Conservation (phyloP, 495 filamentous ascomycete species). For the Aspergillus carlsbadensis region DNA sequence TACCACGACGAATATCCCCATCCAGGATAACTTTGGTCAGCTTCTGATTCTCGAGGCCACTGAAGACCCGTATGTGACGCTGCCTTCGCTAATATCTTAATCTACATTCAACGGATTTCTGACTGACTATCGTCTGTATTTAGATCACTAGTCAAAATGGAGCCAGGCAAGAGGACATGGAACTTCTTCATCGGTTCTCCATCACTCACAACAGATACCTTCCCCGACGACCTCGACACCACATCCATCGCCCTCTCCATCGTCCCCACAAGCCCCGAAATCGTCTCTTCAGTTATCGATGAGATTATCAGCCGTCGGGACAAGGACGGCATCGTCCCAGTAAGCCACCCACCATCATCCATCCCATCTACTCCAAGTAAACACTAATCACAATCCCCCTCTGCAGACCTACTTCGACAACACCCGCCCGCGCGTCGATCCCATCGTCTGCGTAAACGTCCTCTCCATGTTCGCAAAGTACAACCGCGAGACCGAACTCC, state of each 20-base stretch:
- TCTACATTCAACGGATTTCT: too few species aligned
- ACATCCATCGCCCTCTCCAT: constrained; percentile 18
- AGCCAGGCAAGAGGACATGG: neutral
- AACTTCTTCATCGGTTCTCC: constrained; percentile 15
- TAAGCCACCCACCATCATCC: neutral
- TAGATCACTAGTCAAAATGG: constrained; percentile 15
- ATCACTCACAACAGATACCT: constrained; percentile 3
- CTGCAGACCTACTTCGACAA: constrained; percentile 19
- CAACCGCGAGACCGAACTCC: constrained; percentile 34
- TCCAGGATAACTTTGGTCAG: constrained; percentile 23
- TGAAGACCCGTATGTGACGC: constrained; percentile 4
- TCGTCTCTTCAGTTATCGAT: constrained; percentile 17
- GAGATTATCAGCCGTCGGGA: constrained; percentile 18
- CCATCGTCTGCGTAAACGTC: constrained; percentile 23
- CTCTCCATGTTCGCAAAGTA: constrained; percentile 18
- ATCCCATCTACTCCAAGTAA: neutral
- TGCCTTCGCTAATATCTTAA: neutral
- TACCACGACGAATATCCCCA: neutral
- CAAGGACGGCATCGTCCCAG: constrained; percentile 18
- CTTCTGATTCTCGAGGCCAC: constrained; percentile 21
- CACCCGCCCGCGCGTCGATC: constrained; percentile 18
- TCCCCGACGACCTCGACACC: constrained; percentile 28
- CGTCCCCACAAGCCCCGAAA: neutral
- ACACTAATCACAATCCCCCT: neutral
- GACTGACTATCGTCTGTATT: neutral